These are phyloP conservation scores for Dendrobium catenatum DNA, from an alignment of 106 monocot species.

Conservation along the genomic window DNA sequence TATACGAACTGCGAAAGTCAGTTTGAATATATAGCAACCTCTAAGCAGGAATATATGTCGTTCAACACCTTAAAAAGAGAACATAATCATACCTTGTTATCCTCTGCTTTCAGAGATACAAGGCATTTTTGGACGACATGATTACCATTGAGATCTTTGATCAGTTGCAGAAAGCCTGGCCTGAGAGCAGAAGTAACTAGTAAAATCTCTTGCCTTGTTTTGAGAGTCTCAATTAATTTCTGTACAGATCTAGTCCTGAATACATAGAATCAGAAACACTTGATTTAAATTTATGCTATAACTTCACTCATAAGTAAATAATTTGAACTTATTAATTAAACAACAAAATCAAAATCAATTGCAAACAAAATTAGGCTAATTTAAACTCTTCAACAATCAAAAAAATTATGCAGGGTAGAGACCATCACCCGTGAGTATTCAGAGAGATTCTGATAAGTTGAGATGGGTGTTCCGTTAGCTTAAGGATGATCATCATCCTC, in stretches of 20 bases:
- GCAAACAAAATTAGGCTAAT: neutral
- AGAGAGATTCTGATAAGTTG: constrained; percentile 33
- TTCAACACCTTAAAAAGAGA: neutral
- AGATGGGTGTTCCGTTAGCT: constrained; percentile 23
- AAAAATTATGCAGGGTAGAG: neutral
- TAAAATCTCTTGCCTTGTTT: constrained; percentile 21
- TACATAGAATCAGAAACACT: constrained; percentile 1
- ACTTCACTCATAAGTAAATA: too few species aligned
- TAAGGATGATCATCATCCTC: constrained; percentile 29
- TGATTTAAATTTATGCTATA: too few species aligned
- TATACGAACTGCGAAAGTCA: neutral
- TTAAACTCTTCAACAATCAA: neutral
- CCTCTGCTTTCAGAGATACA: constrained; percentile 13
- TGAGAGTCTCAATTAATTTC: constrained; percentile 33
- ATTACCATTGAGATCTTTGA: constrained; percentile 30
- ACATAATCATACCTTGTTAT: constrained; percentile 25
- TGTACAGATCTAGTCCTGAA: constrained; percentile 28
- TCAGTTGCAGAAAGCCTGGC: constrained; percentile 23
- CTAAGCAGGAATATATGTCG: neutral
- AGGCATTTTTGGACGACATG: constrained; percentile 35
- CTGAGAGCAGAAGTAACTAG: constrained; percentile 24
- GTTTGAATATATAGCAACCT: neutral
- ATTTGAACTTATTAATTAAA: too few species aligned
- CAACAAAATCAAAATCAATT: too few species aligned
- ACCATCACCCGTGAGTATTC: constrained; percentile 45